Base-by-base conservation (phyloP, 805 yeast genomes). In the Pichia nakasei region DNA sequence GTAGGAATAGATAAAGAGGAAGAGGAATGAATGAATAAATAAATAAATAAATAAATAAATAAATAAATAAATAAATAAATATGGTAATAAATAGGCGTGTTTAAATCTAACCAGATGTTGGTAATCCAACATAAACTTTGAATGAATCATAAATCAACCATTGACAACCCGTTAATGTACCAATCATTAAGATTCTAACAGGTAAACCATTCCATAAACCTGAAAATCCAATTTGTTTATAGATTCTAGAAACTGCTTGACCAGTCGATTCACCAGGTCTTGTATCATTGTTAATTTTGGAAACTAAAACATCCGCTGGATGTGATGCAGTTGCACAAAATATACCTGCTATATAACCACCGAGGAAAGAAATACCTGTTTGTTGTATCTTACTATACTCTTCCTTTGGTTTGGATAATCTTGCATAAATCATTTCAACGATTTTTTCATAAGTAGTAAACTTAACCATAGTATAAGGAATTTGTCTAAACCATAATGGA, bases 291-390 rank as follows among this genome's bases (percentile, higher is more conserved):
- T 86, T 89, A 57, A 93, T 78, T 73, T 88, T 85, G 39, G 95
- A 85, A 22, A 91, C 97, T 95, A 93, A 82, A 29, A 91, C 97
- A 65, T 91, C 98, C n/a, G 97, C 97, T 19, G 98, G 98, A 64
- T 93, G 97, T 22, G 97, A 89, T 17, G 89, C 93, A 42, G 84
- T 69, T 8, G 98, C 97, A 72, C 97, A 91, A 69, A 89, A 78
- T 44, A 93, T 81, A 80, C 97, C 98, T 11, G 97, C 98, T 60
- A 91, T 76, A 69, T 91, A 91, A 62, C 98, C 97, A 64, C 96
- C 96, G 39, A 80, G 70, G 69, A 91, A 93, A 21, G 96, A 86
- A 35, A 93, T 95, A 41, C 96, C 95, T 20, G 96, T 91, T 67
- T 93, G 97, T 58, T 82, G 82, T 36, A 80, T 52, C 36, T 80